Conservation (phyloP, 1,139 yeast species). For the Ogataea hybrid region DNA sequence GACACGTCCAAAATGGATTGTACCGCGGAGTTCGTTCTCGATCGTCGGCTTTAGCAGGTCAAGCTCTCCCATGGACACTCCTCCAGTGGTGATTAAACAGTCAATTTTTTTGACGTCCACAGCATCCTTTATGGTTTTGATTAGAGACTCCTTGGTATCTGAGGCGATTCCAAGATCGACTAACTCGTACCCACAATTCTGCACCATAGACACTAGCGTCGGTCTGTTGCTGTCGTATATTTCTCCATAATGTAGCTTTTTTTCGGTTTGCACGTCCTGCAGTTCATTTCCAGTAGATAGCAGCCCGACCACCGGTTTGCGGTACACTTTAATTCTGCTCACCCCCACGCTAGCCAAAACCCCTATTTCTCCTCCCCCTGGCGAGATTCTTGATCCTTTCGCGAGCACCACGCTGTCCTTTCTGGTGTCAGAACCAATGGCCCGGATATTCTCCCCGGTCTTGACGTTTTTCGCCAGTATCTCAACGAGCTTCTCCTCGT, state of each 20-base stretch:
- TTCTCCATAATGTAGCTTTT: conserved; percentile 36
- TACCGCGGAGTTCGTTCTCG: conserved; percentile 39
- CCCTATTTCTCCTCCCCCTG: conserved; percentile 48
- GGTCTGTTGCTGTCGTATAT: conserved; percentile 51
- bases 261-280: conserved; percentile 31
- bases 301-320: conserved; percentile 43
- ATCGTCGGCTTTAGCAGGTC: conserved; percentile 48
- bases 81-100: conserved; percentile 48
- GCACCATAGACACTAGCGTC: conserved; percentile 36
- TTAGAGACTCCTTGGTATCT: conserved; percentile 34
- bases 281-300: conserved; percentile 52
- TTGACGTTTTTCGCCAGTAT: conserved; percentile 36
- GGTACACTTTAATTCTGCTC: conserved; percentile 34
- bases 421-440: conserved; percentile 43
- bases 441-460: conserved; percentile 43
- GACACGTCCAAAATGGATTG: conserved; percentile 49
- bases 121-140: conserved; percentile 27
- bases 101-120: conserved; percentile 34
- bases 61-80: conserved; percentile 55
- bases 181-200: conserved; percentile 34
- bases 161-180: conserved; percentile 44
- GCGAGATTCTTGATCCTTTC: conserved; percentile 36
- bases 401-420: conserved; percentile 36
- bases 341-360: conserved; percentile 44
- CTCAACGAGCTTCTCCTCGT: conserved; percentile 38